Evolutionary conservation across 2,329 filamentous ascomycete species (phyloP).

Genomic region (Dactylonectria estremocensis): DNA sequence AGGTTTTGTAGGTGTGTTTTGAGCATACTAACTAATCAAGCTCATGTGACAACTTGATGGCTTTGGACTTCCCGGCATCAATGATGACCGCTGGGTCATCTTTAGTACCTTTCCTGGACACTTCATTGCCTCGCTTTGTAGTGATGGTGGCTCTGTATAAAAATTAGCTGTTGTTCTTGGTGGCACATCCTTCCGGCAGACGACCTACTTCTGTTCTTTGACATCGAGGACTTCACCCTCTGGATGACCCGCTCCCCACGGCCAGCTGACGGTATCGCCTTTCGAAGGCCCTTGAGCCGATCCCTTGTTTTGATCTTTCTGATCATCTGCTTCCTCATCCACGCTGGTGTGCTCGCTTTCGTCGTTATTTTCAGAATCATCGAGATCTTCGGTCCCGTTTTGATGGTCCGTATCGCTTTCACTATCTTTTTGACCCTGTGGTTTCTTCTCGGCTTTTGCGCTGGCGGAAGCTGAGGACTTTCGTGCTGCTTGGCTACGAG

Average conservation of each 20-base stretch:
- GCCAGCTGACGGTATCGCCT: slow-evolving; percentile 63
- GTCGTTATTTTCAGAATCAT: slow-evolving; percentile 30
- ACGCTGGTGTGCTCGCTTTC: slow-evolving; percentile 28
- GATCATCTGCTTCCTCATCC: slow-evolving; percentile 30
- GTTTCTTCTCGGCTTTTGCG: no score
- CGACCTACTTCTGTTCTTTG: slow-evolving; percentile 59
- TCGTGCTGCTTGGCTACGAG: no score
- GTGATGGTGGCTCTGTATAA: slow-evolving; percentile 45
- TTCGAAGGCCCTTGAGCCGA: slow-evolving; percentile 52
- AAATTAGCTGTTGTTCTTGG: neutral
- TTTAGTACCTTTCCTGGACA: slow-evolving; percentile 56
- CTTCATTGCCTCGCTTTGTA: slow-evolving; percentile 60
- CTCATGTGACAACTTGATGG: slow-evolving; percentile 59
- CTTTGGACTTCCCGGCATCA: slow-evolving; percentile 60
- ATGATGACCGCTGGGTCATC: slow-evolving; percentile 62
- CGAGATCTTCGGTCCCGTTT: neutral
- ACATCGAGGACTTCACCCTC: slow-evolving; percentile 62
- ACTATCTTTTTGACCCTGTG: slow-evolving; percentile 7
- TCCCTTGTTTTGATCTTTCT: slow-evolving; percentile 16
- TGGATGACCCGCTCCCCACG: slow-evolving; percentile 61
- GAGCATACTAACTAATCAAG: no score
- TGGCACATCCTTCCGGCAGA: neutral
- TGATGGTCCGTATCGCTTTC: slow-evolving; percentile 33
- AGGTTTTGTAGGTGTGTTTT: no score
- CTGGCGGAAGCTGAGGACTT: neutral